Evolutionary conservation across 306 rosid species (phyloP), one percentile per base, ranked within the genome.

Genomic region (Aeschynomene evenia): DNA sequence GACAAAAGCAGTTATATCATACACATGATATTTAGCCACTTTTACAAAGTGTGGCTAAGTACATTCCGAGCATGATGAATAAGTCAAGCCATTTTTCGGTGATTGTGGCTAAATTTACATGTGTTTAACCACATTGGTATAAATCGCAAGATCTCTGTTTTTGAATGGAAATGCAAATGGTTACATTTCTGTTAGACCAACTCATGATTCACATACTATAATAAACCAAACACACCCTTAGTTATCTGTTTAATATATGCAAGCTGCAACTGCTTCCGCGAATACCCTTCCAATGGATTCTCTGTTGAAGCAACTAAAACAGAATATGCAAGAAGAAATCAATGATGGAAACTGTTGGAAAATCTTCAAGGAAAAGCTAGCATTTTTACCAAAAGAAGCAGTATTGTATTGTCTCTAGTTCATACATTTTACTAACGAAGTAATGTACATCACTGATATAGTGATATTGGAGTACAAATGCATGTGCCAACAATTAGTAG

Each of bases 321-420:
- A 69, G 56, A 51, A 64, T 14, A 21, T 10, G 66, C n/a, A 16
- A 52, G 18, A 16, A 52, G 18, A 29, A 23, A 73, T n/a, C 63
- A 39, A 21, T 12, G 48, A 73, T 15, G 55, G 24, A 68, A 39
- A 1, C 6, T 0, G 13, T 13, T 51, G 76, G 24, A 36, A 62
- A 53, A 62, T 33, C 46, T 37, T 31, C 61, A 4, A 4, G 22
- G 23, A 64, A 60, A 74, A n/a, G n/a, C 21, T 65, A 22, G 7
- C 67, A 15, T 43, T 52, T 18, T 36, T 52, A 50, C 52, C 26
- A 45, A 46, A 51, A 19, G 39, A 14, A 11, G 22, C 18, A 66
- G 69, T 48, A 57, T 67, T 16, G 69, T 48, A 57, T 67, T 16
- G 39, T 48, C 56, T 24, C n/a, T 74, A 24, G 52, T 62, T 76